phyloP scores from a whole-genome alignment of 495 filamentous ascomycete species.

The Hyaloscypha variabilis region DNA sequence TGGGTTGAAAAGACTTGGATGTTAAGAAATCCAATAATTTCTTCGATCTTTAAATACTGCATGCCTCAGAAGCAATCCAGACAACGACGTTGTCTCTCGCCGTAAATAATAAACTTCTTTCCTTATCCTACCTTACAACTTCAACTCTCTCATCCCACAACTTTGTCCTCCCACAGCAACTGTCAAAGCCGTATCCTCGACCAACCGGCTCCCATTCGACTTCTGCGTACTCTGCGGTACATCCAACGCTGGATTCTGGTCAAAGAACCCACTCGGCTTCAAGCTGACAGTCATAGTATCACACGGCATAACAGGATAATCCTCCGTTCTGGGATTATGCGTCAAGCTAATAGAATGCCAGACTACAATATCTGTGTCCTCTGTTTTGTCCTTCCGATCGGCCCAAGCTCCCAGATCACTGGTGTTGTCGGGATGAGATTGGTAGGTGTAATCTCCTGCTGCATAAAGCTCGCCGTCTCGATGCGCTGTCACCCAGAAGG shows the following conservation, averaged over 20 bases:
- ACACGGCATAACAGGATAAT: constrained; percentile 62
- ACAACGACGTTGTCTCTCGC: neutral
- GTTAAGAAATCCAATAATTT: neutral
- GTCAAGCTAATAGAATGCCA: constrained; percentile 65
- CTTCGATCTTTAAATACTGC: neutral
- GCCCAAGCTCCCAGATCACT: constrained; percentile 33
- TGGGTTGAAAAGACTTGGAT: neutral
- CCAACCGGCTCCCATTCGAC: constrained; percentile 49
- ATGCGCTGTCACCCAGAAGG: constrained; percentile 43
- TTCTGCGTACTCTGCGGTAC: constrained; percentile 63
- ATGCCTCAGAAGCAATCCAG: neutral
- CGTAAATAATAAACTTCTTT: neutral
- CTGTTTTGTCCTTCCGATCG: constrained; percentile 41
- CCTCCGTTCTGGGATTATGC: constrained; percentile 56
- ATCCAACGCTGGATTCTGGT: constrained; percentile 73
- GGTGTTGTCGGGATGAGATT: constrained; percentile 41
- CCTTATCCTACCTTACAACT: constrained; percentile 26
- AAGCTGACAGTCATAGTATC: constrained; percentile 61
- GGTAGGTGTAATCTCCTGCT: constrained; percentile 47
- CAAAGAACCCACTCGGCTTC: constrained; percentile 76
- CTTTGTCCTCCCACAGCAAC: constrained; percentile 28
- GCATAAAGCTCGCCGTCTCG: constrained; percentile 42
- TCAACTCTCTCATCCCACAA: constrained; percentile 19
- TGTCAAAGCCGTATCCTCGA: constrained; percentile 36
- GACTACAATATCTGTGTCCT: constrained; percentile 56